Evolutionary conservation across 73 alveolate species (phyloP), one percentile per base, ranked within the genome.

Genomic region (Blepharisma japonicum): DNA sequence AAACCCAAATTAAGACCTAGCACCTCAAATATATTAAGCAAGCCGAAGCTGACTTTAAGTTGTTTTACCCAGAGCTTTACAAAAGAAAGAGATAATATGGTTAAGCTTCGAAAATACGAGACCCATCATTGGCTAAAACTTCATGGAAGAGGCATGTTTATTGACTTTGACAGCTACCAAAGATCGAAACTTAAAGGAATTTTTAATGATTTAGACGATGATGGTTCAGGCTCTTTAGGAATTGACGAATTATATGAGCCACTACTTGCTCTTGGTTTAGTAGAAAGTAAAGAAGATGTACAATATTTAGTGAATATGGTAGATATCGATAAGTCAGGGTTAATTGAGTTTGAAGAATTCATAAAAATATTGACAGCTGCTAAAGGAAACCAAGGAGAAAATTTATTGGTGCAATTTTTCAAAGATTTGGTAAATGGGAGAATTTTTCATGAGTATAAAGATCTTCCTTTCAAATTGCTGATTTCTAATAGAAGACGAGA

Each of bases 231-330:
- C 25, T 72, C 80, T 2, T n/a, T 70, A 14, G 80, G 80, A 9
- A 25, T 70, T 45, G 80, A 70, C n/a, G 80, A 70, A 5, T 54
- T 70, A 9, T 39, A 38, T n/a, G 80, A 70, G 27, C 80, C 80
- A 9, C 32, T 70, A n/a, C 32, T 70, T n/a, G 80, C 80, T 0
- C 27, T 70, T 14, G 80, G 80, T 45, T 45, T 70, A 3, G 80
- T 47, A 2, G 80, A 70, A 70, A 70, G 38, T 54, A 70, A 70
- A 70, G 80, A 70, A 45, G 32, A 70, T 14, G 80, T 70, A 39
- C n/a, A n/a, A 45, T 9, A 70, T 14, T 14, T 70, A 54, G 27
- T 70, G 25, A n/a, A 7, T 39, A 14, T 8, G n/a, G 80, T 70
- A 18, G 80, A 70, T 45, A n/a, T 45, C 2, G 46, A 70, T 45